phyloP scores from a whole-genome alignment of 306 rosid species.

The Dalbergia oliveri region DNA sequence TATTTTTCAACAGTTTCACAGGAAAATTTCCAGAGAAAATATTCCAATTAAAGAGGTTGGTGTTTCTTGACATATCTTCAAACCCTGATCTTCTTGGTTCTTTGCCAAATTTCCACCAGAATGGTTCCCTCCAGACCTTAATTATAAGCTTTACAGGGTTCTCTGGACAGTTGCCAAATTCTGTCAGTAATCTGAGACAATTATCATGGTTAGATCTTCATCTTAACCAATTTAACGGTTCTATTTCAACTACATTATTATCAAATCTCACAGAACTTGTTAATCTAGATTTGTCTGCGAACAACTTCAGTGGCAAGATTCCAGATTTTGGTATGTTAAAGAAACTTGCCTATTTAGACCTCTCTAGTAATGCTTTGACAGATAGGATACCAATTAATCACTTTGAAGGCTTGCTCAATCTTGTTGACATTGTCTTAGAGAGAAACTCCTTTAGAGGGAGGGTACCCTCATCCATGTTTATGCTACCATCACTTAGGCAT shows the following conservation, averaged over 20 bases:
- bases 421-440: too few relatives aligned
- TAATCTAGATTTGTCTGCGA: constrained; percentile 8
- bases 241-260: constrained; percentile 9
- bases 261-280: constrained; percentile 34
- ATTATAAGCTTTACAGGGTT: neutral
- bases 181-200: constrained; percentile 21
- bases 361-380: constrained; percentile 18
- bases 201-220: constrained; percentile 28
- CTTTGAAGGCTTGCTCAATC: neutral
- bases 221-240: constrained; percentile 31
- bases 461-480: too few relatives aligned
- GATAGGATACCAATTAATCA: constrained; percentile 21
- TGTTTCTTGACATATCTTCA: neutral
- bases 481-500: too few relatives aligned
- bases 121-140: constrained; percentile 15
- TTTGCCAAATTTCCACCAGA: constrained; percentile 31
- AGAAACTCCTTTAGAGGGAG: too few relatives aligned
- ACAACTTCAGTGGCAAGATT: constrained; percentile 37
- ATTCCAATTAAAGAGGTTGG: neutral
- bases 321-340: constrained; percentile 37
- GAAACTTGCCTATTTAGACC: constrained; percentile 9
- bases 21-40: constrained; percentile 47
- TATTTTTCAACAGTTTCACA: neutral
- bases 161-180: constrained; percentile 38
- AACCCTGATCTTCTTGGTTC: constrained; percentile 5